Conservation (phyloP, 202 grass and related monocot species). For the Musa balbisiana region DNA sequence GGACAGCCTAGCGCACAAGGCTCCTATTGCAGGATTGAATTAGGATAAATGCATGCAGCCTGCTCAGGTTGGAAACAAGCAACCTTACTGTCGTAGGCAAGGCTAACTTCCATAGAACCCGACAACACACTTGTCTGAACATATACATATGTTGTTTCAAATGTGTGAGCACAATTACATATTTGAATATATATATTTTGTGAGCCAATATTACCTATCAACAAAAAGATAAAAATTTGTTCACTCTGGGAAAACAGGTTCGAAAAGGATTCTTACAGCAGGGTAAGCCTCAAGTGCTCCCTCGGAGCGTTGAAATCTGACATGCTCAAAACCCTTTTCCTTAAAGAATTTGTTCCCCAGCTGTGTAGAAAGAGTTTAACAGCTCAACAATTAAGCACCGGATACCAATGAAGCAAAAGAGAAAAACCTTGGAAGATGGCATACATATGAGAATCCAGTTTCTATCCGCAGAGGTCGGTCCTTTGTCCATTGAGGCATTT, state of each 20-base stretch:
- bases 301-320: conserved; percentile 58
- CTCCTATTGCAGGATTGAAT: no score
- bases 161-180: no score
- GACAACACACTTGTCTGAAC: no score
- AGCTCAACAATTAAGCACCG: conserved; percentile 23
- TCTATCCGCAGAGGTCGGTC: conserved; percentile 73
- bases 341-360: conserved; percentile 66
- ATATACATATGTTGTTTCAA: no score
- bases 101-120: no score
- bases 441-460: conserved; percentile 93
- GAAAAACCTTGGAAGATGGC: conserved; percentile 23
- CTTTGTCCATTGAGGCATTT: conserved; percentile 86
- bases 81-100: no score
- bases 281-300: conserved; percentile 92
- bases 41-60: no score
- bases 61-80: no score
- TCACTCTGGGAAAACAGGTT: not conserved
- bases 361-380: conserved; percentile 45
- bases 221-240: not conserved
- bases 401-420: not conserved
- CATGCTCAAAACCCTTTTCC: conserved; percentile 72
- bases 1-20: no score
- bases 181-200: not conserved
- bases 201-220: not conserved
- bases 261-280: conserved; percentile 49